A percentile compares a stretch with the other conserved stretches of the same genome.
Evolutionary conservation across 768 basidiomycete species (phyloP).

Genomic region (Tricholoma terreum): DNA sequence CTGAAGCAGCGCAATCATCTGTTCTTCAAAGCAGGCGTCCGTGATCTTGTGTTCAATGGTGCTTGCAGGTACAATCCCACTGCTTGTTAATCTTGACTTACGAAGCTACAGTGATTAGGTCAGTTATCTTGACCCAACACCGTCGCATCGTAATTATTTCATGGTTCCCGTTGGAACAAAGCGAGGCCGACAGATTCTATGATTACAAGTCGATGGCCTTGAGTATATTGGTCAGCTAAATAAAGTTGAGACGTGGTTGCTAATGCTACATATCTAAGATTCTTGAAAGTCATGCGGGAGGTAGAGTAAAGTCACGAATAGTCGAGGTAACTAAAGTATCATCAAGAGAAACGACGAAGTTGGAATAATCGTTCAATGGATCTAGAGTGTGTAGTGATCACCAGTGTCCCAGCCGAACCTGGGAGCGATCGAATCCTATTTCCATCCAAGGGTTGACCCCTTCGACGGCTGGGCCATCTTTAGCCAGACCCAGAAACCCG

Average conservation of each 20-base stretch:
- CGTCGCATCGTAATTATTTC: neutral
- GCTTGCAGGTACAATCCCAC: neutral
- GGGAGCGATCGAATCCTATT: conserved; percentile 51
- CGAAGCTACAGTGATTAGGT: neutral
- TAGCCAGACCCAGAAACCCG: conserved; percentile 58
- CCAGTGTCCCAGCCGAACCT: conserved; percentile 65
- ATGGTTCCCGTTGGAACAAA: neutral
- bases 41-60: neutral
- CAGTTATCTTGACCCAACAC: too few relatives aligned
- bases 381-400: conserved; percentile 20
- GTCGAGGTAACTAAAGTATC: neutral
- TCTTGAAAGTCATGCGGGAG: too few relatives aligned
- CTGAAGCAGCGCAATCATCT: conserved; percentile 39
- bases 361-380: neutral
- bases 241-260: neutral
- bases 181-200: too few relatives aligned
- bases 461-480: conserved; percentile 29
- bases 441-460: conserved; percentile 55
- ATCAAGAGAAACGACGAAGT: neutral
- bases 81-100: neutral
- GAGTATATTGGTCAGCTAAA: neutral
- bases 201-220: neutral
- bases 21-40: conserved; percentile 16
- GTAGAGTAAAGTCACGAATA: neutral
- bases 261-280: neutral